phyloP scores from a whole-genome alignment of 1,284 basidiomycete genomes.

The Cutaneotrichosporon dermatis region DNA sequence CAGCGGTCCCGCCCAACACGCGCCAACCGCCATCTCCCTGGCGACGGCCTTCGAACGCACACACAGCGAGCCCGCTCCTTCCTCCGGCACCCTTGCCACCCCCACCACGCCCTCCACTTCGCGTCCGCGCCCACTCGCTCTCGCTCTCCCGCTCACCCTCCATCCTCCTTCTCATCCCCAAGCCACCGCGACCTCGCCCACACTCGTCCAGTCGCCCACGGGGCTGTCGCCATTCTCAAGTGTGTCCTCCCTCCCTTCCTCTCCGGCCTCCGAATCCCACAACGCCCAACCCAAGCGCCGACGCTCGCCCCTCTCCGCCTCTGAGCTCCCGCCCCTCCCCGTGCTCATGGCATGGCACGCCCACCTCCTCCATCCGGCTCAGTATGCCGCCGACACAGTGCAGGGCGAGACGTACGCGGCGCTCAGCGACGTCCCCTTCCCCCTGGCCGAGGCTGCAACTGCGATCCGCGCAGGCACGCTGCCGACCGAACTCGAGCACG shows the following conservation, averaged over 20 bases:
- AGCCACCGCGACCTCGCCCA: background rate
- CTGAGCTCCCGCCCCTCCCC: constrained; percentile 25
- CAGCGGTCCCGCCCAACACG: background rate
- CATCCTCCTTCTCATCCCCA: background rate
- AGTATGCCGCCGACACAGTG: constrained; percentile 21
- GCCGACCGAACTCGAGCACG: constrained; percentile 8
- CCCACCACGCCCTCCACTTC: no score
- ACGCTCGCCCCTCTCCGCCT: background rate
- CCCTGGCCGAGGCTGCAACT: constrained; percentile 11
- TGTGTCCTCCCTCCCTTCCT: background rate
- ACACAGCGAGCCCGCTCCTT: no score
- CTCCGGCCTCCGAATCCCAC: background rate
- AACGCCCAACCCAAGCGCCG: background rate
- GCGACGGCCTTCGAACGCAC: background rate
- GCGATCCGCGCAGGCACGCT: constrained; percentile 7
- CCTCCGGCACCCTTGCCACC: no score
- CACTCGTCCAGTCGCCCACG: background rate
- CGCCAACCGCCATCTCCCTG: background rate
- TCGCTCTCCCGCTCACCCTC: background rate
- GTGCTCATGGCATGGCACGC: constrained; percentile 41
- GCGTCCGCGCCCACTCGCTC: no score
- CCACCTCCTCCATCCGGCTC: constrained; percentile 35
- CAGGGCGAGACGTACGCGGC: constrained; percentile 16
- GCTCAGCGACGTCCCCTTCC: constrained; percentile 21
- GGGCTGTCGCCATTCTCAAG: background rate